Evolutionary conservation across 306 rosid species (phyloP), one percentile per base, ranked within the genome.

Genomic region (Medicago truncatula): DNA sequence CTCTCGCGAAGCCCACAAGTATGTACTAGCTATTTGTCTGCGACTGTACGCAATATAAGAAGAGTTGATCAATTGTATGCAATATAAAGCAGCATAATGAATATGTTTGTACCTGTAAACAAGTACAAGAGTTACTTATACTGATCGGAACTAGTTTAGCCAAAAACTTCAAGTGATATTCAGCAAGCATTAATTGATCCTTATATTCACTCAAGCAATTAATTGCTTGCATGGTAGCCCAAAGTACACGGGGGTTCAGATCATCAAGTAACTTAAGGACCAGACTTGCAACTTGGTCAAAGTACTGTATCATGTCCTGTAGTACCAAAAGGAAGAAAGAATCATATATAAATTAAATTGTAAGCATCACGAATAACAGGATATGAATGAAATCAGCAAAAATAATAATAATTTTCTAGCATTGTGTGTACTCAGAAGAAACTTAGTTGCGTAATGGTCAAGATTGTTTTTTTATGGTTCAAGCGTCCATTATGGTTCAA

Each of bases 161-260:
- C 28, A 81, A 14, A 31, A 76, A 52, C 63, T 23, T 52, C 20
- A 2, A 12, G n/a, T 71, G 58, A 76, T 76, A 56, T 57, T 11
- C 21, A 31, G 0, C 41, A 9, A 36, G 38, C 28, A 18, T 12
- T 34, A 20, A 1, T 66, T 40, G 43, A 7, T 36, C 39, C n/a
- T 10, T 58, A 14, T 54, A 6, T 34, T 2, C 40, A 36, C 65
- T 44, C 67, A 64, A 53, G 15, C 10, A 2, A 18, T 0, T 47
- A 20, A 76, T 49, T 63, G 47, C 64, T 15, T 44, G 11, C 23
- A 71, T 47, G 57, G 81, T 50, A 76, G 78, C 81, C 78, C 77
- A 76, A 39, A 43, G 23, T 8, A 71, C 70, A 4, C 78, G 78
- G 57, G 59, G 71, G 66, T 81, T 61, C 52, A 1, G 10, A 57